Conservation (phyloP, 2,329 filamentous ascomycete genomes). For the Sporothrix sp. region DNA sequence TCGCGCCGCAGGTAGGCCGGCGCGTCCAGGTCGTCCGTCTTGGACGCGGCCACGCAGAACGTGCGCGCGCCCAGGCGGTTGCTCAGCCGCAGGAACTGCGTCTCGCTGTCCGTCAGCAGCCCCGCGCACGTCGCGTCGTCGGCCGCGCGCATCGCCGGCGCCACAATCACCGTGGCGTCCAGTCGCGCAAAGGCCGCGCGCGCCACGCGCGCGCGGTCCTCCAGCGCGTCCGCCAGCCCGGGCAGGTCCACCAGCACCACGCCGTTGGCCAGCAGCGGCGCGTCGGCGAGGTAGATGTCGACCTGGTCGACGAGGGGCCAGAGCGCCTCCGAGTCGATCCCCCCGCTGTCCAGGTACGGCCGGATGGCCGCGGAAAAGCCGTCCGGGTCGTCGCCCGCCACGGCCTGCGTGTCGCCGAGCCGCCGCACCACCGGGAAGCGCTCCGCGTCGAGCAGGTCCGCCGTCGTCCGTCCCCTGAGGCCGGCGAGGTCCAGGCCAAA, state of each 20-base stretch:
- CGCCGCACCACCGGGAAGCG: neutral
- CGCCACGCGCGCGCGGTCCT: conserved; percentile 22
- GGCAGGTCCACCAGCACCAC: conserved; percentile 45
- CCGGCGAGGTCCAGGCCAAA: neutral
- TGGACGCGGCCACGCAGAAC: conserved; percentile 23
- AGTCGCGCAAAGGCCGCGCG: conserved; percentile 17
- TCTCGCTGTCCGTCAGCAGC: conserved; percentile 22
- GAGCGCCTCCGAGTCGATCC: neutral
- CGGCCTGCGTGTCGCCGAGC: neutral
- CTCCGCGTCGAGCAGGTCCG: neutral
- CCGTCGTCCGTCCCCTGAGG: neutral
- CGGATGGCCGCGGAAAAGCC: conserved; percentile 1
- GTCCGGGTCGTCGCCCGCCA: neutral
- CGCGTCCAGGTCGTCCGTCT: conserved; percentile 23
- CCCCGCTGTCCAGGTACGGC: conserved; percentile 11
- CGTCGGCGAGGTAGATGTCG: conserved; percentile 32
- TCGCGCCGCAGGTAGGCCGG: neutral
- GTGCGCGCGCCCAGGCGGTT: conserved; percentile 19
- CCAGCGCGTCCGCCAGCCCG: conserved; percentile 35
- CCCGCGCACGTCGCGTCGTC: conserved; percentile 20
- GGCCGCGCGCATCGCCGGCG: conserved; percentile 20
- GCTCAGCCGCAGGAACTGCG: conserved; percentile 22
- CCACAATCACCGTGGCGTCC: conserved; percentile 23
- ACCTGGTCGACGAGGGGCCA: conserved; percentile 32
- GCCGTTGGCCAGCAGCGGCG: conserved; percentile 36